phyloP scores from a whole-genome alignment of 176 grass and related monocot species.

The Oryza glumipatula region DNA sequence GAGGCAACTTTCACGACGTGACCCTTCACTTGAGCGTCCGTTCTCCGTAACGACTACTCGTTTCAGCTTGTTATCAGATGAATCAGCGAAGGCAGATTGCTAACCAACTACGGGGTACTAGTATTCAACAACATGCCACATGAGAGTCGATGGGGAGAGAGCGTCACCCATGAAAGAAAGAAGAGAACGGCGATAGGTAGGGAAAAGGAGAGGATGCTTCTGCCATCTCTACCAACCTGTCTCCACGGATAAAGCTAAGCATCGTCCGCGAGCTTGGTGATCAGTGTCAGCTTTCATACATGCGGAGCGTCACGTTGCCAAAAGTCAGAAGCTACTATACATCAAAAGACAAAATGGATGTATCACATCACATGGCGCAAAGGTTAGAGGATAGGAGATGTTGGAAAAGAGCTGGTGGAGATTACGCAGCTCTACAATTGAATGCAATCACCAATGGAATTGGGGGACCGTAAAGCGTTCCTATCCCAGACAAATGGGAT shows the following conservation, averaged over 20 bases:
- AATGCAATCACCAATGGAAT: background rate
- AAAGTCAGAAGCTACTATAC: background rate
- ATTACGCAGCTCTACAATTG: background rate
- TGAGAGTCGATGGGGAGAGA: background rate
- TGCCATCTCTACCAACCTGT: slow-evolving; percentile 45
- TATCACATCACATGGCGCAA: background rate
- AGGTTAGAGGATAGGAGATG: background rate
- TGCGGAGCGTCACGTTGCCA: background rate
- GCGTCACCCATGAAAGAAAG: background rate
- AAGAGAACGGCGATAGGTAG: background rate
- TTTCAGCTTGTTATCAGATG: background rate
- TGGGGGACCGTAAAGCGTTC: background rate
- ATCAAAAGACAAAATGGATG: background rate
- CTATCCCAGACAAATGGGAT: background rate
- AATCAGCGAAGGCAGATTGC: background rate
- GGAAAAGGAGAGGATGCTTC: background rate
- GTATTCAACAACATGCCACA: background rate
- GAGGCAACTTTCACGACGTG: slow-evolving; percentile 38
- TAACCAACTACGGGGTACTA: background rate
- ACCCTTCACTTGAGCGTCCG: background rate
- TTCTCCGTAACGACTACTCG: background rate
- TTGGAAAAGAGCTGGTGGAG: background rate
- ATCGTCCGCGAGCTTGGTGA: background rate
- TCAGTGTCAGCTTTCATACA: background rate
- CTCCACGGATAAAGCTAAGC: slow-evolving; percentile 15